Base-by-base conservation (phyloP, 1,284 basidiomycete species). In the Ustilago trichophora region DNA sequence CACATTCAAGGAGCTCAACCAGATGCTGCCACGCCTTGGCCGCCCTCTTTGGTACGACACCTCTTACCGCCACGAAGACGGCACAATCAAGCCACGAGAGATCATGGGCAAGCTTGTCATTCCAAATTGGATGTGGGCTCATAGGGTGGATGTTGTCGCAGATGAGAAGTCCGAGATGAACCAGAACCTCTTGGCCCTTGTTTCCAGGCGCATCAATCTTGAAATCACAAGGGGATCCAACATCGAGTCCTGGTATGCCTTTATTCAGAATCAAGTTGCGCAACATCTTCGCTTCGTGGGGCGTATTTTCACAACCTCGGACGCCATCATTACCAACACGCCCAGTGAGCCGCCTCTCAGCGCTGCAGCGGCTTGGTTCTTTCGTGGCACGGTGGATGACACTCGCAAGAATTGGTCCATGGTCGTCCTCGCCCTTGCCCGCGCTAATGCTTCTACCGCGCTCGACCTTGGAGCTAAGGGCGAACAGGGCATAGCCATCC, bases 301-400 rank as follows among this genome's bases (percentile, higher is more conserved):
- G 16, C 32, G 32, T 33, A 33, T 33, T 16, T 33, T 15, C 32
- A 2, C 32, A 2, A 16, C 13, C 32, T 33, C 32, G 15, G 32
- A 33, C 32, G 13, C 26, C 26, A 42, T 42, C 26, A 42, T 31
- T 16, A 27, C 40, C 9, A 29, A 31, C 26, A 26, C 26, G 16
- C 26, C 26, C 7, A 42, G 40, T 26, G 40, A 42, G 29, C 41
- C 41, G 7, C 29, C 41, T 19, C 41, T 43, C 29, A 43, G 41
- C 13, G 29, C 29, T 10, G 41, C 41, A 19, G 41, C 4, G 13
- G 41, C 41, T 29, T 43, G 41, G 41, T n/a, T 22, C 19, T 43
- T 43, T 36, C 34, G 34, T 18, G 5, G 34, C 18, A 18, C 16
- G 11, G 16, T 5, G 16, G 21, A 36, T 15, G n/a, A 19, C 22